Percentiles rank a stretch among this genome's conserved stretches.
phyloP scores from a whole-genome alignment of 2,329 filamentous ascomycete species.

The Stemphylium beticola region DNA sequence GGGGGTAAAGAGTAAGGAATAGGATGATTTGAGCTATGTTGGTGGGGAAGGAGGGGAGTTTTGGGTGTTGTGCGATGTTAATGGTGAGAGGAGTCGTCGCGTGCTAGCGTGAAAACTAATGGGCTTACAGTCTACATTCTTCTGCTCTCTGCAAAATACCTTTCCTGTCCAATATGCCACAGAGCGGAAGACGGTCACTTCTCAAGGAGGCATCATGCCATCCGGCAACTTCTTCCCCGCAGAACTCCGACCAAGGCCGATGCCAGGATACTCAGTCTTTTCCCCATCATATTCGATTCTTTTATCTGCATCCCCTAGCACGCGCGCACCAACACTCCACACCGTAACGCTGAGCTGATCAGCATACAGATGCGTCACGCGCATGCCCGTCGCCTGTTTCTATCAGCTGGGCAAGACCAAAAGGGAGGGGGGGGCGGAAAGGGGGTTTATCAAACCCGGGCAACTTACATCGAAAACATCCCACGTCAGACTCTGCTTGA shows the following conservation, averaged over 20 bases:
- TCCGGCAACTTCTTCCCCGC: background rate
- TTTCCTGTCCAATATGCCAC: too few species aligned
- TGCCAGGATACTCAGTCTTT: conserved; percentile 19
- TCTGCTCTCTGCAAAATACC: too few species aligned
- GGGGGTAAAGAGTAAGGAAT: too few species aligned
- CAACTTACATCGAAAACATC: conserved; percentile 32
- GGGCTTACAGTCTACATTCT: too few species aligned
- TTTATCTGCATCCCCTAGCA: conserved; percentile 20
- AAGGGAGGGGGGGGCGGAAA: background rate
- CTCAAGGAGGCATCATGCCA: too few species aligned
- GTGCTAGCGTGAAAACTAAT: too few species aligned
- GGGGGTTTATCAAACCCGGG: background rate
- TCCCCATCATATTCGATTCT: conserved; percentile 25
- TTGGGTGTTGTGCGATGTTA: too few species aligned
- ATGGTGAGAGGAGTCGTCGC: too few species aligned
- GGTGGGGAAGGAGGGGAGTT: too few species aligned
- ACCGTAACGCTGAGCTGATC: conserved; percentile 26
- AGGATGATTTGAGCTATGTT: too few species aligned
- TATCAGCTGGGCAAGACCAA: background rate
- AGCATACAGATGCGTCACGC: conserved; percentile 15
- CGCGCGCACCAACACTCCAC: conserved; percentile 19
- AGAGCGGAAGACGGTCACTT: too few species aligned
- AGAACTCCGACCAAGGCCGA: background rate
- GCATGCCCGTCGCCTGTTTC: background rate
- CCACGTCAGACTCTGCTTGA: conserved; percentile 38